phyloP scores from a whole-genome alignment of 768 basidiomycete genomes.

The Podaxis pistillaris region DNA sequence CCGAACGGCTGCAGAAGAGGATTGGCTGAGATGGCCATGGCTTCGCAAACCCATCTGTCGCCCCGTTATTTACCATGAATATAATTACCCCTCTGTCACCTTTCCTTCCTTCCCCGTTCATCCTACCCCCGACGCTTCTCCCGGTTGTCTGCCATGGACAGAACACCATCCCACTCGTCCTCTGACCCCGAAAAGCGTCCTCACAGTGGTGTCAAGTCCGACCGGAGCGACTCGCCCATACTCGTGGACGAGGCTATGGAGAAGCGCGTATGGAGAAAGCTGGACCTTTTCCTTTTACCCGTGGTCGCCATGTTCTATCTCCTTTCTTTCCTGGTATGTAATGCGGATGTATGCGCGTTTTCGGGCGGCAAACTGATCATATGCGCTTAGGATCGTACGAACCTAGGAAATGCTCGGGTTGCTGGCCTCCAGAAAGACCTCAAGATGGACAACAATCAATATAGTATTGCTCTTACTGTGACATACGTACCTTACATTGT shows the following conservation, averaged over 20 bases:
- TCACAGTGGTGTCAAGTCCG: slow-evolving; percentile 23
- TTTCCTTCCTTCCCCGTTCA: background rate
- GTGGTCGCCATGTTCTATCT: slow-evolving; percentile 49
- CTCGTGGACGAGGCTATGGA: slow-evolving; percentile 34
- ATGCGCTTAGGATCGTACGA: slow-evolving; percentile 43
- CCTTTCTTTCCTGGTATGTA: slow-evolving; percentile 50
- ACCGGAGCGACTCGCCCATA: slow-evolving; percentile 18
- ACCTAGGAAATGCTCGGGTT: slow-evolving; percentile 59
- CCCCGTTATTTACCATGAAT: background rate
- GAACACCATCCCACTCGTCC: slow-evolving; percentile 21
- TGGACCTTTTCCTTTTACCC: slow-evolving; percentile 48
- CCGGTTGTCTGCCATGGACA: slow-evolving; percentile 22
- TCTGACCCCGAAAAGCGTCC: slow-evolving; percentile 31
- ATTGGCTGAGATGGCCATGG: background rate
- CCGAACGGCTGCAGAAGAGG: background rate
- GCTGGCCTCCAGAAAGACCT: slow-evolving; percentile 58
- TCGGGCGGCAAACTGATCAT: background rate
- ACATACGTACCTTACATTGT: slow-evolving; percentile 54
- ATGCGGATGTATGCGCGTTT: background rate
- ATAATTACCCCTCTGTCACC: background rate
- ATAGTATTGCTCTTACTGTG: slow-evolving; percentile 48
- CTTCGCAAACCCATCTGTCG: background rate
- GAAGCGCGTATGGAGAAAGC: slow-evolving; percentile 43
- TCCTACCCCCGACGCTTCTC: background rate
- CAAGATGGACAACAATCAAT: slow-evolving; percentile 45